Evolutionary conservation across 768 basidiomycete genomes (phyloP).

Genomic region (Phallus indusiatus): DNA sequence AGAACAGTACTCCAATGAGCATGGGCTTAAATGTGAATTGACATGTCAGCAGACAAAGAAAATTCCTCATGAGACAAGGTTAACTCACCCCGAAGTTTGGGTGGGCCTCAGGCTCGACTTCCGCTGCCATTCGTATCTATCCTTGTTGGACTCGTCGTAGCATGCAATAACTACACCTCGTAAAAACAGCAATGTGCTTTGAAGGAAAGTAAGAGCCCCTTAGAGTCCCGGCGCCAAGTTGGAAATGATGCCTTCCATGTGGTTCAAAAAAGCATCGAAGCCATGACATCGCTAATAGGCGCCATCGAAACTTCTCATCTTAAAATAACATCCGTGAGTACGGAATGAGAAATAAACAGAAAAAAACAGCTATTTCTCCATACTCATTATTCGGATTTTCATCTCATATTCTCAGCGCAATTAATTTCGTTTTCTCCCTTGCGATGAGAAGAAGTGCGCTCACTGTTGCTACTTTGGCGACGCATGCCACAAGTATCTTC

Average conservation of each 20-base stretch:
- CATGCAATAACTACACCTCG: neutral
- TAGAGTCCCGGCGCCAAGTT: neutral
- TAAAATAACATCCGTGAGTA: neutral
- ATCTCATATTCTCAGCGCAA: too few species aligned
- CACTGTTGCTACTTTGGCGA: too few species aligned
- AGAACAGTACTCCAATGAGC: conserved; percentile 16
- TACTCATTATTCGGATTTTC: too few species aligned
- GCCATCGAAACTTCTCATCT: neutral
- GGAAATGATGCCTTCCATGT: neutral
- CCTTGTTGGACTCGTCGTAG: neutral
- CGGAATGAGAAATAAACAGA: too few species aligned
- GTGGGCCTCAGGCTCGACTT: neutral
- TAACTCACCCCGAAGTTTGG: neutral
- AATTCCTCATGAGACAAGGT: neutral
- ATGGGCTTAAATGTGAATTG: conserved; percentile 9
- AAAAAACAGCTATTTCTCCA: too few species aligned
- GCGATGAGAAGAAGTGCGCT: too few species aligned
- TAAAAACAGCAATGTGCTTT: neutral
- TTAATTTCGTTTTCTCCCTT: too few species aligned
- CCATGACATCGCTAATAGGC: neutral
- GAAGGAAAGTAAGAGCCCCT: neutral
- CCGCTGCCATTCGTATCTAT: neutral
- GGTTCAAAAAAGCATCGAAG: neutral
- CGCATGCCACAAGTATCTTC: too few species aligned
- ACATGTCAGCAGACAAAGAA: neutral